A percentile compares a stretch with the other conserved stretches of the same genome.
Conservation (phyloP, 345 rosid genomes). For the Mercurialis annua region DNA sequence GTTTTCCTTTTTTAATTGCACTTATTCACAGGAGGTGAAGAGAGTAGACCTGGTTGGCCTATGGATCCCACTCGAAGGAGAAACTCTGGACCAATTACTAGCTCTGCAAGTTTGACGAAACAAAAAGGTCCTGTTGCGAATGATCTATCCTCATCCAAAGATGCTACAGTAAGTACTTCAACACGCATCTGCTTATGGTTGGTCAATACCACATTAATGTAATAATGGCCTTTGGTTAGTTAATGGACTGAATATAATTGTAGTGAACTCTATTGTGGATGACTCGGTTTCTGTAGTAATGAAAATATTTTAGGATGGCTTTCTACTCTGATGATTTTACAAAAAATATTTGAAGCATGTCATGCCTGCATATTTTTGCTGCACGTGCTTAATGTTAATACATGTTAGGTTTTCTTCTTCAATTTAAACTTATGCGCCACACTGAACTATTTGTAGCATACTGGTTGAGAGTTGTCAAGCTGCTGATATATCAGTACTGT, state of each 20-base stretch:
- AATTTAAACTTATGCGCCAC: background rate
- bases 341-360: background rate
- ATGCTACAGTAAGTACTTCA: constrained; percentile 37
- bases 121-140: constrained; percentile 47
- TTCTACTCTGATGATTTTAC: background rate
- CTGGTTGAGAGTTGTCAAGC: background rate
- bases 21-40: constrained; percentile 49
- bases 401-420: background rate
- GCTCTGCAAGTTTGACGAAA: constrained; percentile 42
- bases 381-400: background rate
- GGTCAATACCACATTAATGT: background rate
- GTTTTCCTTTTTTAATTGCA: constrained; percentile 3
- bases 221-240: background rate
- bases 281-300: background rate
- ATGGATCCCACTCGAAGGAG: constrained; percentile 45
- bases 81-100: constrained; percentile 44
- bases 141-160: constrained; percentile 50
- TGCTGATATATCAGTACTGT: background rate
- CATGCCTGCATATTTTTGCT: background rate
- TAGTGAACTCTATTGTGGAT: background rate
- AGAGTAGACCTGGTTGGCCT: constrained; percentile 50
- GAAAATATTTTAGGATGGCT: background rate
- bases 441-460: background rate
- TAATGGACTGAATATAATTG: background rate
- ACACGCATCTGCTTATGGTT: constrained; percentile 4